Evolutionary conservation across 345 rosid genomes (phyloP), one percentile per base, ranked within the genome.

Genomic region (Leavenworthia alabamica): DNA sequence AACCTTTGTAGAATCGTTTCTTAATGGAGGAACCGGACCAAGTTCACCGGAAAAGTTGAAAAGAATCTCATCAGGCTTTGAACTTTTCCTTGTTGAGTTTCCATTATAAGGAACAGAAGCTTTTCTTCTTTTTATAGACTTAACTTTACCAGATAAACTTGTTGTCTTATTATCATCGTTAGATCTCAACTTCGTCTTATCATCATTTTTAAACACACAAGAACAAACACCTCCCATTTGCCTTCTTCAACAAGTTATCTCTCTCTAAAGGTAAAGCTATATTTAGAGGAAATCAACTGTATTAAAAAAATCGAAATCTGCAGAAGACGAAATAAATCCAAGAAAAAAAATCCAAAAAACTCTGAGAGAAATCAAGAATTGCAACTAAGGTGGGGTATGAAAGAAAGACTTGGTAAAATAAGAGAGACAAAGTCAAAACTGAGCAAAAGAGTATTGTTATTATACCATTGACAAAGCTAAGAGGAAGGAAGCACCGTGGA

Each of bases 151-250:
- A 22, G 83, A 71, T 2, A 66, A 56, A 28, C 76, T 79, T 16
- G 43, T 69, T 51, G 67, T 46, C 61, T 76, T 68, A 59, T 76
- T 68, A 59, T 27, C 57, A 56, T 48, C 65, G 37, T 42, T 26
- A 43, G 47, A 58, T 54, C 70, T 77, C n/a, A 9, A 57, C 60
- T 37, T 66, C 28, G n/a, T 68, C 43, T 24, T 50, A 23, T 40
- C 60, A 31, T 36, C 60, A 22, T 49, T 61, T 33, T 36, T 64
- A 16, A 45, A 54, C 15, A 79, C 84, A 44, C 73, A 61, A 8
- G 94, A 66, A 54, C 85, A 89, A 70, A 72, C 86, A 23, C 66
- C 79, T 65, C 94, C 96, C 96, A 89, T 89, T 65, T 19, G 48
- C 76, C 58, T 66, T 64, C 64, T 52, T n/a, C 43, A 33, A 22